Evolutionary conservation across 371 early-diverging fungal species (phyloP), one percentile per base, ranked within the genome.

Genomic region (Umbelopsis sp.): DNA sequence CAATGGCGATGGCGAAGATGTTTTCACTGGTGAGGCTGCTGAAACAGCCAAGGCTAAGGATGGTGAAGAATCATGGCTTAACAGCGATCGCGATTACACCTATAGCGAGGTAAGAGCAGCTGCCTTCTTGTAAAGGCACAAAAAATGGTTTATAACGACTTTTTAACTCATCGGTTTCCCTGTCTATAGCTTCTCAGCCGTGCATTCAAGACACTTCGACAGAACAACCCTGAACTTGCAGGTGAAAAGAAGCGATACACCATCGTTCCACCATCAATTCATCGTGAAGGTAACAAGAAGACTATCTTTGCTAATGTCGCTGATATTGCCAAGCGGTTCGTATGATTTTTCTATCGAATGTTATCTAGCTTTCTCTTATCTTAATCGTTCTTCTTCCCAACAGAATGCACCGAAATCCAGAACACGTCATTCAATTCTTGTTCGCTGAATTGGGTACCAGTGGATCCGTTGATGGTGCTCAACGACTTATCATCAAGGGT

Each of bases 361-460:
- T 1, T 41, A 41, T 7, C 12, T 10, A 24, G 16, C 16, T 50
- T 0, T 48, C 38, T 35, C 14, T 64, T 8, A n/a, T 44, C 2
- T 41, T 7, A 41, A 29, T 29, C 41, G 10, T 38, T 38, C 41
- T 7, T 10, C 41, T 41, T 41, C 12, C 41, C 12, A 41, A 41
- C 64, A 83, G 91, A 73, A 95, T 99, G 92, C 93, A 95, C 79
- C 94, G 99, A 77, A 89, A 93, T 65, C 93, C 95, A 22, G 97
- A 99, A 48, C 99, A 99, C 86, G 87, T 99, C 44, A 96, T 96
- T 76, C 96, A 97, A 80, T 99, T 92, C 87, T 87, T 99, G 76
- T 98, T 96, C 80, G 93, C 97, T 51, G 99, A 99, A 88, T 89
- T 99, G 91, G 98, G 99, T 82, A 97, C 99, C 16, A 93, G 90